A percentile compares a stretch with the other conserved stretches of the same genome.
phyloP scores from a whole-genome alignment of 805 yeast species.

The Kodamaea leandrae region DNA sequence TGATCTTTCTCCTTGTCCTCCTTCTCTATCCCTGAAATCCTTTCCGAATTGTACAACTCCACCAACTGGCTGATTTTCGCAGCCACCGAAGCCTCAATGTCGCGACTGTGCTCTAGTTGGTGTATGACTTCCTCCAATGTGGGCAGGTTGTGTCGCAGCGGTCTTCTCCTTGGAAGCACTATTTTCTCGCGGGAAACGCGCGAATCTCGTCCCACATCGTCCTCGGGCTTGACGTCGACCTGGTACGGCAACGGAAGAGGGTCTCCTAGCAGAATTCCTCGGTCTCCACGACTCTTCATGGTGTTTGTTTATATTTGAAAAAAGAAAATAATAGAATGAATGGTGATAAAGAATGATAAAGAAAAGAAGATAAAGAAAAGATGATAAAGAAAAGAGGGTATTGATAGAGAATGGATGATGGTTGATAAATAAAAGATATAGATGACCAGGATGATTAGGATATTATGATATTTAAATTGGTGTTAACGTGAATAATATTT shows the following conservation, averaged over 20 bases:
- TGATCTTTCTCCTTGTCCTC: background rate
- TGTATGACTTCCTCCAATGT: constrained; percentile 8
- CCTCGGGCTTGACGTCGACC: constrained; percentile 9
- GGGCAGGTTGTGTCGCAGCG: constrained; percentile 4
- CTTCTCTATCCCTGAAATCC: too few relatives aligned
- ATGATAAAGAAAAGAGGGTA: background rate
- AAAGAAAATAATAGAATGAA: background rate
- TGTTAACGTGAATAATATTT: too few relatives aligned
- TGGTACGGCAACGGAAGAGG: constrained; percentile 37
- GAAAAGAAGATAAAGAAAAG: background rate
- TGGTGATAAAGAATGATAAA: background rate
- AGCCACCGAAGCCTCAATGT: constrained; percentile 3
- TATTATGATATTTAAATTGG: too few relatives aligned
- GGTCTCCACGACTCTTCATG: constrained; percentile 9
- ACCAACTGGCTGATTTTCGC: constrained; percentile 7
- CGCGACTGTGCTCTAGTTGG: constrained; percentile 5
- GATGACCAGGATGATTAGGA: too few relatives aligned
- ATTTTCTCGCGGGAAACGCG: background rate
- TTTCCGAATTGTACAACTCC: constrained; percentile 1
- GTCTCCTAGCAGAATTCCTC: constrained; percentile 28
- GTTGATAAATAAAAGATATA: too few relatives aligned
- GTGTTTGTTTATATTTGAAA: constrained; percentile 6
- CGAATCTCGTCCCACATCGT: background rate
- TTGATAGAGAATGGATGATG: too few relatives aligned
- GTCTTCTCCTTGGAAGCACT: constrained; percentile 8